These are phyloP conservation scores for Baeospora myosura DNA, from an alignment of 1,284 basidiomycete genomes.

Conservation along the genomic window DNA sequence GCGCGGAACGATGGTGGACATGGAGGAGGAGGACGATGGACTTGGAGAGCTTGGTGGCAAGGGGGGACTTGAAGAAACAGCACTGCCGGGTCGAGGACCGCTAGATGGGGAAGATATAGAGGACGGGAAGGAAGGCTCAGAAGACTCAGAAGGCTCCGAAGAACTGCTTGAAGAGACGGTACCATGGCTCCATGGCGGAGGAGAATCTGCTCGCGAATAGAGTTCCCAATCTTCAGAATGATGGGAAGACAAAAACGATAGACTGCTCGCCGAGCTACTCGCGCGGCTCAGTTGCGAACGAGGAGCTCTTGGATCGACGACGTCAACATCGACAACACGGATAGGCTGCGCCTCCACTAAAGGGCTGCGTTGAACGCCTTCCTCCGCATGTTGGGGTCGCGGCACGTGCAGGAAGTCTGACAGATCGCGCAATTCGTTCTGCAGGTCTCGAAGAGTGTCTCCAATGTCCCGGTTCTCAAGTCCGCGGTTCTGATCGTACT, in stretches of 20 bases:
- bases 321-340: conserved; percentile 5
- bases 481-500: conserved; percentile 49
- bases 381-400: conserved; percentile 6
- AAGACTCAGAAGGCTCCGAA: conserved; percentile 21
- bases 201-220: conserved; percentile 13
- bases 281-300: conserved; percentile 27
- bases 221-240: conserved; percentile 56
- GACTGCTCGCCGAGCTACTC: conserved; percentile 35
- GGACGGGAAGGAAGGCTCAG: conserved; percentile 17
- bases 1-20: conserved; percentile 7
- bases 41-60: conserved; percentile 27
- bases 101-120: conserved; percentile 20
- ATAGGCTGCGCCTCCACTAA: conserved; percentile 25
- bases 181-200: conserved; percentile 14
- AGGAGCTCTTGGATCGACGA: conserved; percentile 5
- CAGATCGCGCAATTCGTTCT: conserved; percentile 54
- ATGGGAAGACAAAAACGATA: conserved; percentile 66
- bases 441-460: conserved; percentile 53
- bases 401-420: conserved; percentile 34
- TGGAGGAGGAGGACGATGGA: conserved; percentile 11
- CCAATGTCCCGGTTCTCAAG: conserved; percentile 55
- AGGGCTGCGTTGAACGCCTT: conserved; percentile 17
- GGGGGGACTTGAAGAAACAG: conserved; percentile 14
- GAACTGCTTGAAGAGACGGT: conserved; percentile 19
- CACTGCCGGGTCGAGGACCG: conserved; percentile 13